Conservation (phyloP, 140 eudicot genomes). For the Ambrosia hybrid region DNA sequence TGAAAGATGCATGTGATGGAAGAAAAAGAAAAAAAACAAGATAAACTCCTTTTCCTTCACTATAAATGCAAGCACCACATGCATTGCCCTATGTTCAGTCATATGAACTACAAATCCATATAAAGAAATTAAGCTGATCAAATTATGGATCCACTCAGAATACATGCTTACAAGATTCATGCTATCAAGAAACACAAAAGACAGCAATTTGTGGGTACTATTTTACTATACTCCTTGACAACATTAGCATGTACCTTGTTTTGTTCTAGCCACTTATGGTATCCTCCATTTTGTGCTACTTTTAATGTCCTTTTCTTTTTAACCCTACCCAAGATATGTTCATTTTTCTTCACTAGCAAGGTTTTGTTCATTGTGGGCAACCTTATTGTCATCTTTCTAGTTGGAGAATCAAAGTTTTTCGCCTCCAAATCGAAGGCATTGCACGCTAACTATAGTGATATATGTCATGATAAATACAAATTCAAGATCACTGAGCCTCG, state of each 20-base stretch:
- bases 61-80: conserved; percentile 33
- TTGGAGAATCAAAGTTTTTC: conserved; percentile 49
- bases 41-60: conserved; percentile 28
- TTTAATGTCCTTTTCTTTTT: conserved; percentile 36
- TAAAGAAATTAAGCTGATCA: neutral
- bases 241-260: conserved; percentile 45
- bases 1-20: conserved; percentile 36
- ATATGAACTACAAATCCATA: conserved; percentile 22
- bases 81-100: conserved; percentile 38
- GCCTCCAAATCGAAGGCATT: conserved; percentile 25
- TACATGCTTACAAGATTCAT: conserved; percentile 54
- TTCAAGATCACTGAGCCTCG: conserved; percentile 24
- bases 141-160: conserved; percentile 44
- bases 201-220: conserved; percentile 42
- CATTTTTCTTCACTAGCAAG: conserved; percentile 52
- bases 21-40: conserved; percentile 27
- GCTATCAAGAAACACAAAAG: conserved; percentile 52
- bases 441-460: conserved; percentile 14
- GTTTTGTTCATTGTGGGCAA: conserved; percentile 55
- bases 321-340: conserved; percentile 40
- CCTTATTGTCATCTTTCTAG: conserved; percentile 59
- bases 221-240: conserved; percentile 47
- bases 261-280: conserved; percentile 60
- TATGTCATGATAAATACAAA: conserved; percentile 31
- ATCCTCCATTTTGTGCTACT: conserved; percentile 46